Percentiles rank a stretch among this genome's conserved stretches.
These are phyloP conservation scores for Malassezia caprae DNA, from an alignment of 1,284 basidiomycete genomes.

Conservation along the genomic window DNA sequence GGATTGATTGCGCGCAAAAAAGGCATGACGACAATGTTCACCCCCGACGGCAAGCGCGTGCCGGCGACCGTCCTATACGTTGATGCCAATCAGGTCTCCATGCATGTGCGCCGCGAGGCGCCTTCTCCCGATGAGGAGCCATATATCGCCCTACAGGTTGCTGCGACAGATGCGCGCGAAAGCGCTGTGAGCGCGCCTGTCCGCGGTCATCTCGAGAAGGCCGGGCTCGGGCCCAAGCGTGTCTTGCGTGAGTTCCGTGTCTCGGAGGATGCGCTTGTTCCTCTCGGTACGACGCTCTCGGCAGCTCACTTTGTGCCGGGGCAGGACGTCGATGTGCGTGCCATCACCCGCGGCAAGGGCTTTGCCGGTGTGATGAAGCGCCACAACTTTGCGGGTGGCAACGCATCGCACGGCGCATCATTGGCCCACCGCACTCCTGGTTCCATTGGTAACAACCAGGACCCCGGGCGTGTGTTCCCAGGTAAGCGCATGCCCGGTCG, in stretches of 20 bases:
- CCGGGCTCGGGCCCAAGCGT: slow-evolving; percentile 72
- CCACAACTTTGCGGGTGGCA: slow-evolving; percentile 82
- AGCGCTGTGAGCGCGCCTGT: slow-evolving; percentile 63
- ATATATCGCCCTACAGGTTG: slow-evolving; percentile 49
- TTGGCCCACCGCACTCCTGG: slow-evolving; percentile 85
- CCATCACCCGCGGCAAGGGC: slow-evolving; percentile 89
- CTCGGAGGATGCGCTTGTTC: slow-evolving; percentile 75
- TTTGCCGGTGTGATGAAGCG: slow-evolving; percentile 97
- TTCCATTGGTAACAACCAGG: slow-evolving; percentile 78
- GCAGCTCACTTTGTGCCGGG: slow-evolving; percentile 95
- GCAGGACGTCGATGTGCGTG: slow-evolving; percentile 86
- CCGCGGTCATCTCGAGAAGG: slow-evolving; percentile 81
- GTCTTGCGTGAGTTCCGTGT: slow-evolving; percentile 82
- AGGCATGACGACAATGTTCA: slow-evolving; percentile 91
- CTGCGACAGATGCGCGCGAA: slow-evolving; percentile 52
- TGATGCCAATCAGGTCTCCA: slow-evolving; percentile 45
- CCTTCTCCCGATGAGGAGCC: slow-evolving; percentile 7
- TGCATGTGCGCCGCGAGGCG: slow-evolving; percentile 17
- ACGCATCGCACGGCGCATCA: slow-evolving; percentile 92
- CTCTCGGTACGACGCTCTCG: slow-evolving; percentile 76
- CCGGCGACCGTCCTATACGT: slow-evolving; percentile 94
- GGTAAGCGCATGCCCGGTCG: slow-evolving; percentile 98
- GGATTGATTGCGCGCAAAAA: slow-evolving; percentile 88
- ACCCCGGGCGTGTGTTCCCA: slow-evolving; percentile 85
- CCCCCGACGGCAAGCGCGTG: slow-evolving; percentile 70